These are phyloP conservation scores for Craterostigma plantagineum DNA, from an alignment of 257 asterid genomes.

Conservation along the genomic window DNA sequence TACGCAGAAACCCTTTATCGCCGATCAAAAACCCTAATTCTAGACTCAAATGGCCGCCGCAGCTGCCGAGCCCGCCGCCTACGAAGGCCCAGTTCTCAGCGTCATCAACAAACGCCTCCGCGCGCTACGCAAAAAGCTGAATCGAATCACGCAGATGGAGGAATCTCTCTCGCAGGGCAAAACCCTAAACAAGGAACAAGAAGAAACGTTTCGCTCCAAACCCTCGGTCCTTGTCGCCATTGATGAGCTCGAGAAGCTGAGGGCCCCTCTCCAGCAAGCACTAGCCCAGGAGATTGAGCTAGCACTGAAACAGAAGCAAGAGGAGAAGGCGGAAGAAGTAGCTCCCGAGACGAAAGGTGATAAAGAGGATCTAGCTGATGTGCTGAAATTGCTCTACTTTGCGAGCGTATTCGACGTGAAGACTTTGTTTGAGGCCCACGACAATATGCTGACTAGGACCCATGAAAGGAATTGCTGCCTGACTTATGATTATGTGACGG, in stretches of 20 bases:
- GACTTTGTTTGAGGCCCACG: slow-evolving; percentile 30
- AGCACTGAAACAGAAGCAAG: slow-evolving; percentile 17
- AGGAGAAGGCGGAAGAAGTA: slow-evolving; percentile 10
- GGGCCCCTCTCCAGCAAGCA: slow-evolving; percentile 45
- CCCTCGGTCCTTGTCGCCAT: slow-evolving; percentile 36
- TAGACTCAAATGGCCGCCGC: slow-evolving; percentile 15
- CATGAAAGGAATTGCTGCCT: slow-evolving; percentile 81
- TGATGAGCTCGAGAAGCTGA: slow-evolving; percentile 69
- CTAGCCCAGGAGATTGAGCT: slow-evolving; percentile 44
- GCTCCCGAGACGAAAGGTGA: slow-evolving; percentile 11
- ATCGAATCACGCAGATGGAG: slow-evolving; percentile 67
- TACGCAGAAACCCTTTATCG: not conserved
- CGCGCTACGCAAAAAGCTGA: slow-evolving; percentile 52
- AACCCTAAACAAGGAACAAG: slow-evolving; percentile 64
- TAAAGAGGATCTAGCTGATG: slow-evolving; percentile 28
- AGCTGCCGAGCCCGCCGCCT: slow-evolving; percentile 26
- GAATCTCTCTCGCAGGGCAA: slow-evolving; percentile 52
- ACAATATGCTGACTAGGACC: slow-evolving; percentile 38
- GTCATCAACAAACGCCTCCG: slow-evolving; percentile 74
- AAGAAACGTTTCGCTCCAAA: slow-evolving; percentile 58
- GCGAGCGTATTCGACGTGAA: slow-evolving; percentile 63
- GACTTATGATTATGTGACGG: slow-evolving; percentile 74
- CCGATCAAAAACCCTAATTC: not conserved
- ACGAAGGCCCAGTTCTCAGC: slow-evolving; percentile 48
- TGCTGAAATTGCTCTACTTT: slow-evolving; percentile 48